Evolutionary conservation across 192 early-diverging fungal genomes (phyloP), one percentile per base, ranked within the genome.

Genomic region (Coemansia sp.): DNA sequence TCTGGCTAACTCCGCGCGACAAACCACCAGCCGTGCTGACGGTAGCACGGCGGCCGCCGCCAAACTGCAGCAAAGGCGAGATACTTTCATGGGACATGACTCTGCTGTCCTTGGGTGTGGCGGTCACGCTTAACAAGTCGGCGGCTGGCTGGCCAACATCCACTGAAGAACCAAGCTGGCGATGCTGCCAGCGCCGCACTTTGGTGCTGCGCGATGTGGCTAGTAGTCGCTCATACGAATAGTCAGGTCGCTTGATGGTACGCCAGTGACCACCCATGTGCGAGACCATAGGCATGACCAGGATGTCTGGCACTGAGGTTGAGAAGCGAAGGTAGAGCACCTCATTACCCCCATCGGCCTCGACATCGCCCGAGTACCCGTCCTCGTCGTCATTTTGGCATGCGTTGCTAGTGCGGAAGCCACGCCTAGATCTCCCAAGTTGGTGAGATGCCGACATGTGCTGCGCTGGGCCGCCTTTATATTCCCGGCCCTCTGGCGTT

Each of bases 171-270:
- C 43, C 39, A 46, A 12, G 27, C 16, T 33, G 22, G 27, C 39
- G n/a, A 12, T 40, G 36, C 10, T 9, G 36, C 75, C 75, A 76
- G n/a, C 75, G 75, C 12, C 53, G 57, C 3, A 64, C 65, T 16
- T 82, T 82, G 15, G 71, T 64, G n/a, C 31, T 69, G 15, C 80
- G 75, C 6, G 80, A 74, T 33, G 65, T 24, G 2, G 72, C 65
- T 36, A 82, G 58, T 13, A 77, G 36, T 7, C 69, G 80, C 65
- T 76, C 75, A 15, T 77, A 82, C 1, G 71, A 74, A 27, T 66
- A 68, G 63, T 78, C 75, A 8, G 75, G 75, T 2, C 68, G 67
- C 22, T 64, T 68, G 20, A 74, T 60, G 11, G 69, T 52, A 40
- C 58, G 65, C 46, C n/a, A n/a, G 4, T 74, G 75, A 29, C 62